Evolutionary conservation across 1,284 basidiomycete species (phyloP).

Genomic region (Moesziomyces antarcticus): DNA sequence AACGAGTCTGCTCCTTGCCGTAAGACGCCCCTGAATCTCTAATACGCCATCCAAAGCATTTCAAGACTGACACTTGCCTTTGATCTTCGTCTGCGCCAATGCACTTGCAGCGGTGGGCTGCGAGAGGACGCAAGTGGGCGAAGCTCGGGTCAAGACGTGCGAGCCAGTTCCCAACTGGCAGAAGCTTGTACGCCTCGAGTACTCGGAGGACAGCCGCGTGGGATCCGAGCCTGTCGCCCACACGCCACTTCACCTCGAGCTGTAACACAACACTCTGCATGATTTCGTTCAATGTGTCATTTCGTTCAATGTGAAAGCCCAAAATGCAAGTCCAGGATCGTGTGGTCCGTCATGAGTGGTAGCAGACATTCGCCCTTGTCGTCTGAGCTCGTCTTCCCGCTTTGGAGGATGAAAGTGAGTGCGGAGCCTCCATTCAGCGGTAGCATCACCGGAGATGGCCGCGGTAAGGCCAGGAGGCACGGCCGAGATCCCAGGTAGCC

Average conservation of each 20-base stretch:
- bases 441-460: background rate
- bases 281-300: too few relatives aligned
- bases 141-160: constrained; percentile 26
- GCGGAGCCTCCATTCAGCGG: too few relatives aligned
- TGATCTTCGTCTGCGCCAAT: background rate
- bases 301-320: too few relatives aligned
- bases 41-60: too few relatives aligned
- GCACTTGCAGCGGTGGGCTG: constrained; percentile 20
- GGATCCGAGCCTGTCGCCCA: constrained; percentile 9
- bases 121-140: constrained; percentile 9
- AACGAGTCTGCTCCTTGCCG: constrained; percentile 56
- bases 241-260: constrained; percentile 27
- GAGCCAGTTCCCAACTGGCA: constrained; percentile 30
- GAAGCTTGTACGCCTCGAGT: constrained; percentile 8
- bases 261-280: background rate
- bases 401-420: too few relatives aligned
- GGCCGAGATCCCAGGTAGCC: background rate
- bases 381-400: too few relatives aligned
- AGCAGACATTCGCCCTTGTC: too few relatives aligned
- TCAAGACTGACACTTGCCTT: background rate
- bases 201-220: constrained; percentile 12
- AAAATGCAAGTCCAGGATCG: too few relatives aligned
- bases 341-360: too few relatives aligned
- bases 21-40: background rate
- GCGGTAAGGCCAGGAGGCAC: background rate